phyloP scores from a whole-genome alignment of 495 filamentous ascomycete species.

The Letharia columbiana region DNA sequence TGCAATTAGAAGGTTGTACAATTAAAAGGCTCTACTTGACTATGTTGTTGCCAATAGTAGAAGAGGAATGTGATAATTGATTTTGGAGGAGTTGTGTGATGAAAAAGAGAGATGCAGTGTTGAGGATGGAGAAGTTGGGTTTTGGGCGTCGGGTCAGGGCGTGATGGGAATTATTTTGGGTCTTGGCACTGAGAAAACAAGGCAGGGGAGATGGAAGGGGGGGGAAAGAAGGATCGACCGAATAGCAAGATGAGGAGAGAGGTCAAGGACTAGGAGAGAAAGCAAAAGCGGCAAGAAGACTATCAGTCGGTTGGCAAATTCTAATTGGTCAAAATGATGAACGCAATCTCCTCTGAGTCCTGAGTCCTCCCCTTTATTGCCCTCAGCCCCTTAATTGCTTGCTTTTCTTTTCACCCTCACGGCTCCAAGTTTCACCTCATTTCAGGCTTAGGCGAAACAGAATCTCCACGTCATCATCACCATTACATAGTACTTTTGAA shows the following conservation, averaged over 20 bases:
- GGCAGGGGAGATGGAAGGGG: not conserved
- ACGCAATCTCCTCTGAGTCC: not conserved
- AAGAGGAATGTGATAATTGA: conserved; percentile 9
- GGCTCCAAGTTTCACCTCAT: not conserved
- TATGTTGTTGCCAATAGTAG: conserved; percentile 5
- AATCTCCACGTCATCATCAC: not conserved
- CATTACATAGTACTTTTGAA: too few relatives aligned
- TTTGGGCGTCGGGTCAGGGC: not conserved
- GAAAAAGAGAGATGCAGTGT: not conserved
- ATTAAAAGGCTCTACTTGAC: conserved; percentile 7
- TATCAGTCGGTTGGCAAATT: not conserved
- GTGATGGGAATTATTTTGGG: not conserved
- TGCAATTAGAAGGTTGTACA: conserved; percentile 6
- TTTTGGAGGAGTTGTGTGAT: conserved; percentile 8
- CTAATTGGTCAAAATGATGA: not conserved
- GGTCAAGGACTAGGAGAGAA: too few relatives aligned
- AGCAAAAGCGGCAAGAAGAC: not conserved
- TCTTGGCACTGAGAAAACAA: conserved; percentile 5
- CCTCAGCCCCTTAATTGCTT: not conserved
- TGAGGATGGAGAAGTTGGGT: not conserved
- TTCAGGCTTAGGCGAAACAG: not conserved
- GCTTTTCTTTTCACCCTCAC: not conserved
- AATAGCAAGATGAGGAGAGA: not conserved
- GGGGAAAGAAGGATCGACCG: not conserved
- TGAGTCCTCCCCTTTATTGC: too few relatives aligned